phyloP scores from a whole-genome alignment of 192 early-diverging fungal genomes.

The Chytriomyces sp. region DNA sequence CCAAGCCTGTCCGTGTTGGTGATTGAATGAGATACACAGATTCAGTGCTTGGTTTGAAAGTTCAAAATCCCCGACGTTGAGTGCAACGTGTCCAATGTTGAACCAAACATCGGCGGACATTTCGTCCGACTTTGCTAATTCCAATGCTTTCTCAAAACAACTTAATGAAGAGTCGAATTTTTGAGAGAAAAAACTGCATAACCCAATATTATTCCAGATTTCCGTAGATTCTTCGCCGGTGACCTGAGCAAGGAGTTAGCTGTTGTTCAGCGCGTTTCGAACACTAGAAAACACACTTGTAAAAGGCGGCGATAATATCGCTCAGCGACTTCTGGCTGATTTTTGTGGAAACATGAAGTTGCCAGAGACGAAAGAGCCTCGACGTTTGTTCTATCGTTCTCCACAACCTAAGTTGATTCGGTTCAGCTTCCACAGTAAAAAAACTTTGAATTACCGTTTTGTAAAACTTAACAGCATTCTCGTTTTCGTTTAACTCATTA shows the following conservation, averaged over 20 bases:
- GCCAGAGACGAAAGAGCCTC: slow-evolving; percentile 36
- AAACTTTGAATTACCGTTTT: slow-evolving; percentile 21
- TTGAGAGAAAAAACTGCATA: slow-evolving; percentile 37
- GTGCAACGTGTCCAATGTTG: slow-evolving; percentile 34
- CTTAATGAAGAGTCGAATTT: slow-evolving; percentile 28
- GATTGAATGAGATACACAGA: slow-evolving; percentile 20
- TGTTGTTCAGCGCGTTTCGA: background rate
- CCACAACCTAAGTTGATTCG: slow-evolving; percentile 28
- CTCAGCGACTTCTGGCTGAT: slow-evolving; percentile 41
- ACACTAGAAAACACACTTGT: slow-evolving; percentile 10
- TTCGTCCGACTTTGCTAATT: slow-evolving; percentile 9
- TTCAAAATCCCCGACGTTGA: slow-evolving; percentile 29
- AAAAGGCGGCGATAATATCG: slow-evolving; percentile 33
- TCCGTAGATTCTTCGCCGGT: slow-evolving; percentile 6
- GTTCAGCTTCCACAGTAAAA: background rate
- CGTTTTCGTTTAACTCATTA: slow-evolving; percentile 23
- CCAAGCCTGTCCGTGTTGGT: slow-evolving; percentile 38
- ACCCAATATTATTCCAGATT: slow-evolving; percentile 40
- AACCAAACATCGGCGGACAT: slow-evolving; percentile 39
- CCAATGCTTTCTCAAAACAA: slow-evolving; percentile 38
- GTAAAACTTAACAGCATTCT: slow-evolving; percentile 16
- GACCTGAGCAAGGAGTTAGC: background rate
- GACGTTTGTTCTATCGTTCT: slow-evolving; percentile 26
- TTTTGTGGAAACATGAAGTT: slow-evolving; percentile 26
- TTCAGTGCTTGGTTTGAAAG: slow-evolving; percentile 29